A percentile compares a stretch with the other conserved stretches of the same genome.
phyloP scores from a whole-genome alignment of 768 basidiomycete species.

The Auriscalpium microsporum region DNA sequence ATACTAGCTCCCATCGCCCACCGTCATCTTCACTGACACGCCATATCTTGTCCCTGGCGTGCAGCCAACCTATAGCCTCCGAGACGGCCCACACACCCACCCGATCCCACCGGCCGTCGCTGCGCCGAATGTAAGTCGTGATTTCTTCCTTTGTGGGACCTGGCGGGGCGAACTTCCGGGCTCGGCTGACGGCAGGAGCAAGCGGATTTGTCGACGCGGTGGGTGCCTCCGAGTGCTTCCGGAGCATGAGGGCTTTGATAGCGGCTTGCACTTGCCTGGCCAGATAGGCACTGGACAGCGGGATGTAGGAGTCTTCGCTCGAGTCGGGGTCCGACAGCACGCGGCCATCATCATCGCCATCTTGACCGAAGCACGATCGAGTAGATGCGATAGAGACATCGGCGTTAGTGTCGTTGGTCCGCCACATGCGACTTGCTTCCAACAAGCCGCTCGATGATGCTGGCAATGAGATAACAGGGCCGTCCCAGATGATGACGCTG shows the following conservation, averaged over 20 bases:
- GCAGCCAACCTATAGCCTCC: slow-evolving; percentile 47
- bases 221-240: slow-evolving; percentile 1
- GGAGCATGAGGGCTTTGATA: slow-evolving; percentile 29
- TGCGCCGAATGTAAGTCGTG: slow-evolving; percentile 32
- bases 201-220: neutral
- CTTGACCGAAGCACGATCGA: slow-evolving; percentile 1
- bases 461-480: slow-evolving; percentile 37
- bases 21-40: slow-evolving; percentile 21
- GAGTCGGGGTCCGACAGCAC: slow-evolving; percentile 52
- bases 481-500: slow-evolving; percentile 68
- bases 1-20: slow-evolving; percentile 25
- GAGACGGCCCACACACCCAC: slow-evolving; percentile 57
- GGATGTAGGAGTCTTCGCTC: slow-evolving; percentile 60
- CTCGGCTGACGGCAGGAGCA: slow-evolving; percentile 10
- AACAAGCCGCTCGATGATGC: slow-evolving; percentile 3
- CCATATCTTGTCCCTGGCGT: slow-evolving; percentile 26
- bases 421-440: slow-evolving; percentile 38
- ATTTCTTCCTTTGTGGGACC: slow-evolving; percentile 40
- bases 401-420: slow-evolving; percentile 22
- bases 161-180: slow-evolving; percentile 5
- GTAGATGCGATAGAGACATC: slow-evolving; percentile 17
- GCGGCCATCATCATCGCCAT: slow-evolving; percentile 32
- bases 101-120: slow-evolving; percentile 58
- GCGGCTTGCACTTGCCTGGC: slow-evolving; percentile 38
- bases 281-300: slow-evolving; percentile 47